phyloP scores from a whole-genome alignment of 2,329 filamentous ascomycete species.

The Hymenoscyphus scutula region DNA sequence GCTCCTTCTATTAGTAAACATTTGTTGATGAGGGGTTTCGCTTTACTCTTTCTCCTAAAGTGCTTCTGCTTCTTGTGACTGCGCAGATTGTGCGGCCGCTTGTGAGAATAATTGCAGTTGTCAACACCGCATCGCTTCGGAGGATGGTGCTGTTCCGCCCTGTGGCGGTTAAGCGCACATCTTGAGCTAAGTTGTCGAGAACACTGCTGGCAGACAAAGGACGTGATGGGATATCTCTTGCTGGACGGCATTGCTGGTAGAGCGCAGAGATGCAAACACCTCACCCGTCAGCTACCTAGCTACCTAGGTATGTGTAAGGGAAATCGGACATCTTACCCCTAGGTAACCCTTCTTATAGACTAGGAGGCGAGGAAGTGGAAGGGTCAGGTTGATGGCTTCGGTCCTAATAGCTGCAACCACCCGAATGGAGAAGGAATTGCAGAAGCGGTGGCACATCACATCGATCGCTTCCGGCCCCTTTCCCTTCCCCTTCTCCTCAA shows the following conservation, averaged over 20 bases:
- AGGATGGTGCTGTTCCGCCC: not conserved
- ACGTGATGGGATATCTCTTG: not conserved
- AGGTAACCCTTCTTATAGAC: not conserved
- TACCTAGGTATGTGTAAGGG: not conserved
- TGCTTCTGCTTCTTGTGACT: not conserved
- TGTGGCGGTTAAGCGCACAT: not conserved
- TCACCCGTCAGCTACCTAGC: not conserved
- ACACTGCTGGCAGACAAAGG: not conserved
- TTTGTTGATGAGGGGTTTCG: not conserved
- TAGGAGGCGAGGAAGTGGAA: too few species aligned
- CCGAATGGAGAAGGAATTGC: not conserved
- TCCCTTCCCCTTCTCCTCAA: not conserved
- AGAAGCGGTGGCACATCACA: not conserved
- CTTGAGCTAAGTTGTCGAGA: not conserved
- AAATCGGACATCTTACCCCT: too few species aligned
- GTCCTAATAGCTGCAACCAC: not conserved
- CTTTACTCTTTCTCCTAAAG: not conserved
- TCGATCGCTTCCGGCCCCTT: not conserved
- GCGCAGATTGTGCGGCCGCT: not conserved
- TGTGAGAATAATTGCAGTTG: not conserved
- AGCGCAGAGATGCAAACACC: not conserved
- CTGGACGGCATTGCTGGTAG: not conserved
- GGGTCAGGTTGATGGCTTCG: slow-evolving; percentile 1
- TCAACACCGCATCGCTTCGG: not conserved
- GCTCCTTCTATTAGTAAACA: not conserved